Conservation (phyloP, 495 filamentous ascomycete species). For the Podospora anserina region DNA sequence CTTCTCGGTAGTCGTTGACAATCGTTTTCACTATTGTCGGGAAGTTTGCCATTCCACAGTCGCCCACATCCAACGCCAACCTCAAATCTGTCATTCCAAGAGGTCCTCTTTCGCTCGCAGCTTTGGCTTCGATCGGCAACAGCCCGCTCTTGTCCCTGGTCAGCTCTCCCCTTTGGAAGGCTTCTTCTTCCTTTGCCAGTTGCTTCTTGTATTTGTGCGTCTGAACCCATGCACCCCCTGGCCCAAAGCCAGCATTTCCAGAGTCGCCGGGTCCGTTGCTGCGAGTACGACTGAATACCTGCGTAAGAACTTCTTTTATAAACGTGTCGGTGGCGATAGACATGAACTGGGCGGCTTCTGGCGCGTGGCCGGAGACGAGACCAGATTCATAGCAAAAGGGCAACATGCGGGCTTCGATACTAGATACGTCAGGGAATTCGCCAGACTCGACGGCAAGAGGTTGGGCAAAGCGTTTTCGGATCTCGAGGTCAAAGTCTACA, state of each 20-base stretch:
- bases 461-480: constrained; percentile 85
- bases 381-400: constrained; percentile 94
- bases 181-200: constrained; percentile 68
- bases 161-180: constrained; percentile 63
- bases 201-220: constrained; percentile 73
- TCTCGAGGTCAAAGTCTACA: constrained; percentile 84
- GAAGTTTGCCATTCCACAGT: constrained; percentile 72
- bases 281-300: constrained; percentile 73
- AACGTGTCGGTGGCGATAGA: constrained; percentile 86
- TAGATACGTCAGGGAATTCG: constrained; percentile 82
- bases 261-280: constrained; percentile 67
- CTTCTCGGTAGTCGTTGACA: constrained; percentile 68
- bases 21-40: constrained; percentile 69
- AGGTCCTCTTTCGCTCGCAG: constrained; percentile 61
- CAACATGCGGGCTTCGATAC: constrained; percentile 79
- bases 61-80: constrained; percentile 68
- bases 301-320: constrained; percentile 81
- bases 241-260: constrained; percentile 55
- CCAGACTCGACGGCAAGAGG: constrained; percentile 84
- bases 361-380: constrained; percentile 65
- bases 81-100: constrained; percentile 77
- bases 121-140: constrained; percentile 71
- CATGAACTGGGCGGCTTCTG: constrained; percentile 79
- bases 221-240: constrained; percentile 67
- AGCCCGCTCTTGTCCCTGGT: constrained; percentile 65